Evolutionary conservation across 2,329 filamentous ascomycete genomes (phyloP), one percentile per base, ranked within the genome.

Genomic region (Drechslera avenae): DNA sequence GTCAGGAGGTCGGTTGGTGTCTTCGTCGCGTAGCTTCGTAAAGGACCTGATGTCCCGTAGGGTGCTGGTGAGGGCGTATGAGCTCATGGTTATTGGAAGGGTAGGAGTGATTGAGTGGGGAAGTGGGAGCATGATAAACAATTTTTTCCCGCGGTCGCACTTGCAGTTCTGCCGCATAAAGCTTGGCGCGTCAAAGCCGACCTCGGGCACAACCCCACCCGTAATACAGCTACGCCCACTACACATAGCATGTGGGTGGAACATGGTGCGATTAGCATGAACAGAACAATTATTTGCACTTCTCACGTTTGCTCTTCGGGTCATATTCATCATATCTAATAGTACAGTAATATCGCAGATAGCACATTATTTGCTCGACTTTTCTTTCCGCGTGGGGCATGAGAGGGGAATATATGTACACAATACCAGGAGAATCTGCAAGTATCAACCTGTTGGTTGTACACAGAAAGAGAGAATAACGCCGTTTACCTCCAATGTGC

Each of bases 381-480:
- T 62, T 63, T 58, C 60, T 63, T 58, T 53, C 48, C 51, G 58
- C 49, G 54, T 62, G 54, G 54, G 56, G 50, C 54, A 40, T 58
- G 54, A 64, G 67, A 66, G 67, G 60, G 67, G 67, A 64, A 63
- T 63, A 67, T 68, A 62, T 65, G 56, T 64, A 67, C 57, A 68
- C 51, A 61, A 52, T 47, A 31, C 16, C 21, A 32, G 40, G 39
- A 48, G 42, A 28, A 17, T 33, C 35, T 14, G 39, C 37, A 23
- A 39, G 40, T 39, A 12, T 36, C 34, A 17, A 36, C 26, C 43
- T 18, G 39, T 34, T 30, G 33, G 46, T 53, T 17, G 18, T 30
- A 18, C 30, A 46, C 45, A 47, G 26, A 40, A 37, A 56, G 21
- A 56, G 63, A n/a, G n/a, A n/a, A 35, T 54, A 60, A 66, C 61